Conservation (phyloP, 371 early-diverging fungal species). For the Umbelopsis sp. region DNA sequence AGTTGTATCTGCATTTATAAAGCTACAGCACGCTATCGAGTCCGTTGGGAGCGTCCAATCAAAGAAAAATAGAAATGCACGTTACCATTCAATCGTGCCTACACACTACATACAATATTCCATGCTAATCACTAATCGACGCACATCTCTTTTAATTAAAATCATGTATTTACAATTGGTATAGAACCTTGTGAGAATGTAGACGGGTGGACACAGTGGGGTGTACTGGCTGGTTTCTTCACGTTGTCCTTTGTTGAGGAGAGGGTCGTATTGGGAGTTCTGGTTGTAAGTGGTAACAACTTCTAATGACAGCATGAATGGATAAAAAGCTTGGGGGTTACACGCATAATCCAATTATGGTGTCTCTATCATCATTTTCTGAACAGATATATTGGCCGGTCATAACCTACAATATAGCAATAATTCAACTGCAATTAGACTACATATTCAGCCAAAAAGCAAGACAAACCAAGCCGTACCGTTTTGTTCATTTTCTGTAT, state of each 20-base stretch:
- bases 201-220: background rate
- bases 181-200: background rate
- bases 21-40: constrained; percentile 1
- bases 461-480: constrained; percentile 21
- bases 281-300: too few species aligned
- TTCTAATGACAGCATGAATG: too few species aligned
- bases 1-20: background rate
- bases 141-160: background rate
- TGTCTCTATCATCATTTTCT: background rate
- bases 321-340: too few species aligned
- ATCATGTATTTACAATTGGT: background rate
- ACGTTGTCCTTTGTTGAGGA: too few species aligned
- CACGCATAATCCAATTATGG: too few species aligned
- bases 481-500: constrained; percentile 29
- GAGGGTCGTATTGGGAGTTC: too few species aligned
- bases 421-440: too few species aligned
- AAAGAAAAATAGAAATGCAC: background rate
- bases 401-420: background rate
- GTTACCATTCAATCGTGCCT: background rate
- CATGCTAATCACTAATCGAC: background rate
- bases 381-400: constrained; percentile 1
- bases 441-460: too few species aligned
- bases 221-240: background rate
- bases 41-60: constrained; percentile 1
- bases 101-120: background rate